These are phyloP conservation scores for Saturnispora sekii DNA, from an alignment of 805 yeast species.

Conservation along the genomic window DNA sequence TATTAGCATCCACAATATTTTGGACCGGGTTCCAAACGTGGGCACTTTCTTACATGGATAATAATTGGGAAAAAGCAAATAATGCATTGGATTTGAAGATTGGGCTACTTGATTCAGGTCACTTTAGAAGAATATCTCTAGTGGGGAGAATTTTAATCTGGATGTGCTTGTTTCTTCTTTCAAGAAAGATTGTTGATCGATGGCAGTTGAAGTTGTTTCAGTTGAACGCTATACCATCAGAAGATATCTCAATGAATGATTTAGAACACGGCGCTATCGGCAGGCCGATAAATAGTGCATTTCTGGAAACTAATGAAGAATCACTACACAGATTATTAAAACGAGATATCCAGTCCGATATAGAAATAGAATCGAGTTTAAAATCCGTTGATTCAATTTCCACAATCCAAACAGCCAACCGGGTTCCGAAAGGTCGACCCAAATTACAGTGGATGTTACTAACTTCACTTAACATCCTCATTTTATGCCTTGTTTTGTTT, in stretches of 20 bases:
- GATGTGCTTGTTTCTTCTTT: neutral
- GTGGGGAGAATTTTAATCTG: slow-evolving; percentile 5
- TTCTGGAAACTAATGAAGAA: neutral
- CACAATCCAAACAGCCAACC: neutral
- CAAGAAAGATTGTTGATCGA: neutral
- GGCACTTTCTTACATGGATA: neutral
- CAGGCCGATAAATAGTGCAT: neutral
- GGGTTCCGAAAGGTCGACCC: neutral
- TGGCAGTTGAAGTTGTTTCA: slow-evolving; percentile 3
- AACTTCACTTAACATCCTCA: neutral
- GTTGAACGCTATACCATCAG: neutral
- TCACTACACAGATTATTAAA: neutral
- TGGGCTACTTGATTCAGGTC: neutral
- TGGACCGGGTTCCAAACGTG: neutral
- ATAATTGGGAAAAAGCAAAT: neutral
- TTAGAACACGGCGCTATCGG: slow-evolving; percentile 1
- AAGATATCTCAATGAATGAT: neutral
- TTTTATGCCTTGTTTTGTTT: slow-evolving; percentile 2
- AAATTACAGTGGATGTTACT: neutral
- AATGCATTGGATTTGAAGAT: neutral
- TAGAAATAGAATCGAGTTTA: no score
- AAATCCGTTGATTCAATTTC: neutral
- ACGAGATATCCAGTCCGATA: neutral
- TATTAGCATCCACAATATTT: neutral
- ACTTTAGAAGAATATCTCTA: neutral